phyloP scores from a whole-genome alignment of 2,329 filamentous ascomycete species.

The Penicillium brasilianum region DNA sequence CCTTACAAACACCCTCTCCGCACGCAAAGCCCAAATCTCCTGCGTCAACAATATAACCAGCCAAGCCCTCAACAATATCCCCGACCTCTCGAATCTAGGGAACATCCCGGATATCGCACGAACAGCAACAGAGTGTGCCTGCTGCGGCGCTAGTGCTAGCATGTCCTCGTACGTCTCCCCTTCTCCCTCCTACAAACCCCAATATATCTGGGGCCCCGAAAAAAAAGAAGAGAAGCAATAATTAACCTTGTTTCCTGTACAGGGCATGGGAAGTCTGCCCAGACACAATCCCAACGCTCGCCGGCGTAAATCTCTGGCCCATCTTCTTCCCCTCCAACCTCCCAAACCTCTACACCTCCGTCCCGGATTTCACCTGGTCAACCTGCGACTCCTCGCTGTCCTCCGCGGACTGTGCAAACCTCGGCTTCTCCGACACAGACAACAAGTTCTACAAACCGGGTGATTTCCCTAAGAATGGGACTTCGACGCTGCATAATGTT shows the following conservation, averaged over 20 bases:
- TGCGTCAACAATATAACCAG: slow-evolving; percentile 30
- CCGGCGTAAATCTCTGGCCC: slow-evolving; percentile 27
- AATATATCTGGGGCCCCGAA: too few species aligned
- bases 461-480: slow-evolving; percentile 35
- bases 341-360: slow-evolving; percentile 26
- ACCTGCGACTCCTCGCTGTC: slow-evolving; percentile 26
- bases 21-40: slow-evolving; percentile 27
- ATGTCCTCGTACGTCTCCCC: slow-evolving; percentile 39
- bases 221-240: background rate
- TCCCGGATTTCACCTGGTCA: slow-evolving; percentile 28
- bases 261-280: slow-evolving; percentile 43
- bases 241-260: background rate
- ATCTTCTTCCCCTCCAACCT: slow-evolving; percentile 28
- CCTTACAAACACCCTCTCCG: slow-evolving; percentile 23
- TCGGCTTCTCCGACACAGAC: slow-evolving; percentile 25
- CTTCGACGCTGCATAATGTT: slow-evolving; percentile 37
- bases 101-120: slow-evolving; percentile 30
- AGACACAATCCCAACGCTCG: slow-evolving; percentile 32
- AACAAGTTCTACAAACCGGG: slow-evolving; percentile 33
- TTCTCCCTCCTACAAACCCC: background rate
- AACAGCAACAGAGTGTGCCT: slow-evolving; percentile 38
- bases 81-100: slow-evolving; percentile 26
- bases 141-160: slow-evolving; percentile 43
- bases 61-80: slow-evolving; percentile 12
- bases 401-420: slow-evolving; percentile 26